Base-by-base conservation (phyloP, 805 yeast species). In the Candida awuae region DNA sequence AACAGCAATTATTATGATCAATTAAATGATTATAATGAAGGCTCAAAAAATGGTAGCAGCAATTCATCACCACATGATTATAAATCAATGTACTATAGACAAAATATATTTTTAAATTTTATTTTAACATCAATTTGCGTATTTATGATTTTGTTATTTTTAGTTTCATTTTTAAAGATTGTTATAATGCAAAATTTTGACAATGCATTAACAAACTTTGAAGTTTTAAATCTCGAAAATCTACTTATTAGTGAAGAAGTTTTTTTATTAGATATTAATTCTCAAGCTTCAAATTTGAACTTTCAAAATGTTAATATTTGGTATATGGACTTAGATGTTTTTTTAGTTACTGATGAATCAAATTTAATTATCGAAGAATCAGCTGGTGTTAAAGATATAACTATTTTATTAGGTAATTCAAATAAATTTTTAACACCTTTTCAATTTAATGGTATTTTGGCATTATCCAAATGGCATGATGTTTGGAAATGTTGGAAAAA, bases 61-160 rank as follows among this genome's bases (percentile, higher is more conserved):
- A 22, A 9, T 14, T 58, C 64, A 16, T 58, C 64, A 2, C 63
- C 65, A 1, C 65, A 60, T 43, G 54, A 60, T 41, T 58, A 56
- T 43, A 55, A 53, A 30, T 51, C 60, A 15, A 41, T 48, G 23
- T 50, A 55, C 32, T 53, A 52, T 20, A 50, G 43, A 19, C 58
- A 55, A 33, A 51, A 49, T 35, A 15, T 53, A 22, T 29, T 52
- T 1, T 25, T 47, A 15, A 53, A 49, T 23, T 32, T 44, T 1
- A 7, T 58, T 3, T 41, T 52, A 5, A 37, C 32, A 8, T 6
- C 45, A 1, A 22, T 53, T 4, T 54, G 52, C 28, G 32, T 45
- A 4, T 25, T 48, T 19, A 20, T 53, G 7, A 22, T 43, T 2
- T 8, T 43, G 10, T 12, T 41, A 5, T 17, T 38, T 9, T 6